These are phyloP conservation scores for Begonia fuchsioides DNA, from an alignment of 306 rosid genomes.

Conservation along the genomic window DNA sequence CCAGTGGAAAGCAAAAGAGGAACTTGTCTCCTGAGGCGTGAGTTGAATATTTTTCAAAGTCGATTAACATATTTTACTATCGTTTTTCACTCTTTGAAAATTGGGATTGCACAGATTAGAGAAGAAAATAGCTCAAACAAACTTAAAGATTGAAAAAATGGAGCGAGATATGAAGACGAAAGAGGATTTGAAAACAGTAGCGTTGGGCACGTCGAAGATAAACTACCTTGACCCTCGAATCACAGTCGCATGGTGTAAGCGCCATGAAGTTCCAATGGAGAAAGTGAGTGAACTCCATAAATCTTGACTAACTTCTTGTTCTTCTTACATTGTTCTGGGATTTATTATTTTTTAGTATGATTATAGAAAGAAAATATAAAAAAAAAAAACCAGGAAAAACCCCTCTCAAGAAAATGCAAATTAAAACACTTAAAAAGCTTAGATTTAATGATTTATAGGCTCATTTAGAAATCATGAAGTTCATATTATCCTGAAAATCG, in stretches of 20 bases:
- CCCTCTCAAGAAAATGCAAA: too few species aligned
- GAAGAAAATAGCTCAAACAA: constrained; percentile 70
- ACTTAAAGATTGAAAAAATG: constrained; percentile 65
- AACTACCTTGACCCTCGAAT: constrained; percentile 97
- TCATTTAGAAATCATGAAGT: too few species aligned
- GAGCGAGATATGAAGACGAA: constrained; percentile 67
- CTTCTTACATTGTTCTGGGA: too few species aligned
- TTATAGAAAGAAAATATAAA: too few species aligned
- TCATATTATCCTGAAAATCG: too few species aligned
- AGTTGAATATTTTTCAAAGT: constrained; percentile 11
- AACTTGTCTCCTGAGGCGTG: constrained; percentile 71
- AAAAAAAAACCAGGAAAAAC: too few species aligned
- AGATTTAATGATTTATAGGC: too few species aligned
- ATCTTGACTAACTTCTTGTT: too few species aligned
- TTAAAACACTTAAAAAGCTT: too few species aligned
- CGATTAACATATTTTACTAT: background rate
- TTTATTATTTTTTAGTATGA: too few species aligned
- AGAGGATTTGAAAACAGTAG: constrained; percentile 91
- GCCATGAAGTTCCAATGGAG: constrained; percentile 93
- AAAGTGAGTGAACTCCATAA: constrained; percentile 32
- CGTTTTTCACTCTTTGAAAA: constrained; percentile 3
- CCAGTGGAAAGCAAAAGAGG: constrained; percentile 68
- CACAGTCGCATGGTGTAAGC: constrained; percentile 99
- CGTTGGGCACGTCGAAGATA: constrained; percentile 89
- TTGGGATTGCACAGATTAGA: constrained; percentile 43